Base-by-base conservation (phyloP, 169 alveolate genomes). In the Cryptosporidium bovis region DNA sequence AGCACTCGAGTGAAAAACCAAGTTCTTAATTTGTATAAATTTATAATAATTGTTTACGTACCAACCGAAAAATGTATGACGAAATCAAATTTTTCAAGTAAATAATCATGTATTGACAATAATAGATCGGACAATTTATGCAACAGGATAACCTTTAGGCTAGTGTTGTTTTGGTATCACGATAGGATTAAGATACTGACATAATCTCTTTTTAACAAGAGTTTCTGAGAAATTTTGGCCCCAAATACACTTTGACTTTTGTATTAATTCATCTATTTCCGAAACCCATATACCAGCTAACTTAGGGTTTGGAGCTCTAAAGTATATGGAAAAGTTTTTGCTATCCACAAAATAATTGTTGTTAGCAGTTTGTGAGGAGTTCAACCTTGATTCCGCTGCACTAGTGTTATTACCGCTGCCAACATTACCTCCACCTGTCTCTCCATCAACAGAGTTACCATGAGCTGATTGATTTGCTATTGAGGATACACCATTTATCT, bases 211-310 rank as follows among this genome's bases (percentile, higher is more conserved):
- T 34, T 66, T 77, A 16, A 58, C 87, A 40, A 60, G 44, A 4
- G 60, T 48, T 3, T 77, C 87, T 6, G 64, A 15, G 18, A 40
- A 77, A 13, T 66, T 56, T n/a, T 20, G n/a, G 29, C 71, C 87
- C 87, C 87, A 77, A 44, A 24, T 77, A 20, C 33, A 27, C 27
- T 66, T 77, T 20, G 87, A 77, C 2, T 60, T 77, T 56, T 77
- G 77, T 20, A 77, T 60, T 29, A 77, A 44, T 7, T 36, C 6
- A 53, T 77, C 87, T 16, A 77, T 60, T 16, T 77, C 87, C 20
- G 71, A 77, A 29, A 77, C 87, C 87, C 71, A 77, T 34, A 62
- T 24, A 5, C 77, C 60, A 24, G 87, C 87, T 24, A 62, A 1
- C 5, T 77, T 68, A 3, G 87, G 87, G 44, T 31, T 77, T 27